phyloP scores from a whole-genome alignment of 176 grass and related monocot species.

The Bothriochloa decipiens region DNA sequence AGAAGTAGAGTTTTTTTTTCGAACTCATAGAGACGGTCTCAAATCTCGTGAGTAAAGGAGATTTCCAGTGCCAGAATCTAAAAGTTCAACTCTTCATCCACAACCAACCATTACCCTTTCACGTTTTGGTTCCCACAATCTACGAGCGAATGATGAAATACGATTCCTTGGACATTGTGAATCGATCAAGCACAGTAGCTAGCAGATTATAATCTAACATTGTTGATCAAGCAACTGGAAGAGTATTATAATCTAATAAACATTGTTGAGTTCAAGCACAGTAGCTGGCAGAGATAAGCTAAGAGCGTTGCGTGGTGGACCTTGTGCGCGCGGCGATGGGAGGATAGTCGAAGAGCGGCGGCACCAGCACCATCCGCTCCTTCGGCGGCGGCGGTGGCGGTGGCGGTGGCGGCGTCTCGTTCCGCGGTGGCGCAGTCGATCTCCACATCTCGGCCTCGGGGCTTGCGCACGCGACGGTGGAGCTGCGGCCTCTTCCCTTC shows the following conservation, averaged over 20 bases:
- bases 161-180: neutral
- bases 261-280: too few species aligned
- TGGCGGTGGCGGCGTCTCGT: neutral
- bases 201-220: too few species aligned
- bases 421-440: conserved; percentile 5
- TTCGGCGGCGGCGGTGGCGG: too few species aligned
- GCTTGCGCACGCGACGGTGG: neutral
- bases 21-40: neutral
- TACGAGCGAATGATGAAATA: neutral
- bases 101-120: neutral
- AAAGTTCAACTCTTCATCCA: neutral
- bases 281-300: too few species aligned
- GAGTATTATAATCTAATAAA: too few species aligned
- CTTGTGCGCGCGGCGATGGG: conserved; percentile 84
- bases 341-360: conserved; percentile 96
- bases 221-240: too few species aligned
- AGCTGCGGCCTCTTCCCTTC: too few species aligned
- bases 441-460: conserved; percentile 39
- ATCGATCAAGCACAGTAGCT: too few species aligned
- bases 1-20: too few species aligned
- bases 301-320: conserved; percentile 28
- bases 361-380: conserved; percentile 62
- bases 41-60: neutral
- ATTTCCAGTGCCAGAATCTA: neutral
- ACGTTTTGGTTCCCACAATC: neutral